Percentiles rank a stretch among this genome's conserved stretches.
Evolutionary conservation across 1,139 yeast genomes (phyloP).

Genomic region (Hansenula sp.): DNA sequence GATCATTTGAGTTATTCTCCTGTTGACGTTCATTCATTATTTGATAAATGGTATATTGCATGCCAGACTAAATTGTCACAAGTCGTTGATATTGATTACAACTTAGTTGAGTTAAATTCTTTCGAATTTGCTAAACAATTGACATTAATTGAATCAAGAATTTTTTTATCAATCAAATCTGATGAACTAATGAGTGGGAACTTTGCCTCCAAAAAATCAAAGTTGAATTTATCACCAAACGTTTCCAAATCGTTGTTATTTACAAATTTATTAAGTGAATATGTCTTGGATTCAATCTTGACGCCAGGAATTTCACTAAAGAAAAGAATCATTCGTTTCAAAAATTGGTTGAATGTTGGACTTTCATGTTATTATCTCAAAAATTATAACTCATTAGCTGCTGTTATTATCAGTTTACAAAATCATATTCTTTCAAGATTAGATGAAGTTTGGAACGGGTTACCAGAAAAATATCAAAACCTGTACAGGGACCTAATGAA

Average conservation of each 20-base stretch:
- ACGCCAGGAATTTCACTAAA: constrained; percentile 38
- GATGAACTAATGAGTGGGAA: constrained; percentile 75
- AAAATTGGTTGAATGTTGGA: constrained; percentile 83
- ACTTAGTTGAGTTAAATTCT: constrained; percentile 68
- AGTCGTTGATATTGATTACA: constrained; percentile 28
- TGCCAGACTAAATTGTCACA: constrained; percentile 22
- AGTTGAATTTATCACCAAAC: constrained; percentile 66
- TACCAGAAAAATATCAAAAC: constrained; percentile 63
- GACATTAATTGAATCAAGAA: constrained; percentile 71
- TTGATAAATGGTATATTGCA: constrained; percentile 34
- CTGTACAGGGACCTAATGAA: constrained; percentile 65
- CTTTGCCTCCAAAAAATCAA: constrained; percentile 61
- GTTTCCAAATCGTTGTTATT: constrained; percentile 64
- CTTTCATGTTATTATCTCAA: constrained; percentile 76
- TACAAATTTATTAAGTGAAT: constrained; percentile 77
- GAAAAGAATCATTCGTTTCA: constrained; percentile 46
- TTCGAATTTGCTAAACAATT: constrained; percentile 82
- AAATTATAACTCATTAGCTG: constrained; percentile 85
- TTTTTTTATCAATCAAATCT: constrained; percentile 65
- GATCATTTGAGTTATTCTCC: constrained; percentile 18
- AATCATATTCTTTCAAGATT: constrained; percentile 76
- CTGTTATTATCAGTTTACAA: constrained; percentile 81
- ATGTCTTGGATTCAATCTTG: constrained; percentile 75
- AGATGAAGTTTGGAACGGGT: constrained; percentile 57
- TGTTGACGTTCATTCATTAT: constrained; percentile 26